Evolutionary conservation across 164 flowering plant genomes (phyloP).

Genomic region (Santalum album): DNA sequence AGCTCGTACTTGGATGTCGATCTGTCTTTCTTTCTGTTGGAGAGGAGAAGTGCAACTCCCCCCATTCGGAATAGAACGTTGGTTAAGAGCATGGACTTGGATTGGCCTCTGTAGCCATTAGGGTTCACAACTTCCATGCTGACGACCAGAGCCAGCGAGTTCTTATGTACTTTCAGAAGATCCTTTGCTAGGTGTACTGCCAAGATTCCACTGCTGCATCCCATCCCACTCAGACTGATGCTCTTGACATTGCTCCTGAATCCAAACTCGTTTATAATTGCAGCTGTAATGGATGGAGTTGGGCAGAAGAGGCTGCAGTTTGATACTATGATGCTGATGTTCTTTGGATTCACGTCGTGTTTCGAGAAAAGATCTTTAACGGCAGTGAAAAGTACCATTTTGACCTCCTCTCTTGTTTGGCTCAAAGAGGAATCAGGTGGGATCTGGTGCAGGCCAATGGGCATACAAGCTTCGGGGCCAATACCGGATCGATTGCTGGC

Average conservation of each 20-base stretch:
- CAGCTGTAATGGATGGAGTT: slow-evolving; percentile 50
- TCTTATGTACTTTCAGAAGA: slow-evolving; percentile 40
- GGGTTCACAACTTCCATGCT: slow-evolving; percentile 47
- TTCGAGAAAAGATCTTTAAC: slow-evolving; percentile 38
- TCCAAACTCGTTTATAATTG: slow-evolving; percentile 45
- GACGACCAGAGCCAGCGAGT: slow-evolving; percentile 46
- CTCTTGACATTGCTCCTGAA: slow-evolving; percentile 44
- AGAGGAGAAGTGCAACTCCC: slow-evolving; percentile 38
- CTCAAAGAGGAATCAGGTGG: slow-evolving; percentile 24
- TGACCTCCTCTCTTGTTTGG: slow-evolving; percentile 18
- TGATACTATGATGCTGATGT: slow-evolving; percentile 44
- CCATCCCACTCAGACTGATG: slow-evolving; percentile 58
- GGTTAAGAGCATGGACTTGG: slow-evolving; percentile 53
- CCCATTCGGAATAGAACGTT: slow-evolving; percentile 58
- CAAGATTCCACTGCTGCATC: slow-evolving; percentile 59
- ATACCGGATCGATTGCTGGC: slow-evolving; percentile 32
- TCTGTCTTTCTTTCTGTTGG: slow-evolving; percentile 32
- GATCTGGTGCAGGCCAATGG: slow-evolving; percentile 21
- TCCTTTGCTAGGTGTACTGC: slow-evolving; percentile 42
- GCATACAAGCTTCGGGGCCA: slow-evolving; percentile 33
- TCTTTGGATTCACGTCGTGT: slow-evolving; percentile 32
- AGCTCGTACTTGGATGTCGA: slow-evolving; percentile 36
- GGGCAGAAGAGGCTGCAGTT: slow-evolving; percentile 60
- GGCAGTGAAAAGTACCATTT: slow-evolving; percentile 29
- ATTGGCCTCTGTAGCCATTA: slow-evolving; percentile 29